phyloP scores from a whole-genome alignment of 78 protist genomes.

The slime mould (Dictyostelium discoideum) region dicty_2.7 NC_007091.3:1656001-1656500 shows the following conservation, averaged over 20 bases:
- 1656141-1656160: not conserved
- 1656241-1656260: not conserved
- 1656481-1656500: not conserved
- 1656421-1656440: not conserved
- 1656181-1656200: not conserved
- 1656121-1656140: slow-evolving; percentile 30
- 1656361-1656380: not conserved
- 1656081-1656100: slow-evolving; percentile 1
- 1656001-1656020: slow-evolving; percentile 11
- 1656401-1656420: slow-evolving; percentile 4
- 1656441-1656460: not conserved
- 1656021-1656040: not conserved
- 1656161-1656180: not conserved
- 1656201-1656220: not conserved
- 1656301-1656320: not conserved
- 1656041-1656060: not conserved
- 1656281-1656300: not conserved
- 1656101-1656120: not conserved
- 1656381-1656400: not conserved
- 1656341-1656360: not conserved
- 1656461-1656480: not conserved
- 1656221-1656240: not conserved
- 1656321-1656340: slow-evolving; percentile 35
- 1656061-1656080: not conserved
- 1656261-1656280: slow-evolving; percentile 13